Base-by-base conservation (phyloP, 306 rosid genomes). In the Corylus americana region DNA sequence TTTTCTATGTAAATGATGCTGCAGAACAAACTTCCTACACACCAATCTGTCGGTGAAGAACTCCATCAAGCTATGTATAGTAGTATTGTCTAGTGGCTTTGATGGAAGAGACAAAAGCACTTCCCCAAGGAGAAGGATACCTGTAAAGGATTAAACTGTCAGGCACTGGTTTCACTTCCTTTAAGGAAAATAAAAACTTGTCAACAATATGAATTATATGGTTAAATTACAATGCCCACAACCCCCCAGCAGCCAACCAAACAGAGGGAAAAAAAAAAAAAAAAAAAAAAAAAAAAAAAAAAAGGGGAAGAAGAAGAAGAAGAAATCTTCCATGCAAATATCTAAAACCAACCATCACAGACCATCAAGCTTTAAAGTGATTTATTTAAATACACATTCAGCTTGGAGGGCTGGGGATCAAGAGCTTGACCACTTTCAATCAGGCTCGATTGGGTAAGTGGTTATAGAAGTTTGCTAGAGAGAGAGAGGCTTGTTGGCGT, bases 21-120 rank as follows among this genome's bases (percentile, higher is more conserved):
- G 54, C 57, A 78, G 58, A 83, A 76, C 25, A 58, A 67, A 83
- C 80, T 67, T 78, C 73, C 73, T 79, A 85, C 98, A 78, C 87
- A 95, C 98, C 96, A 95, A 83, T 89, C 96, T 91, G 74, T 91
- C 92, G 68, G 88, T 86, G 85, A 95, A 95, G 90, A 95, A 95
- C 37, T 55, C 87, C 63, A 87, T 92, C 91, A 95, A 88, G 83
- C 90, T 92, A 77, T 90, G 93, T 68, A 91, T 81, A 27, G 94
- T 91, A 49, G 83, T 86, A 80, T 27, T 81, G 74, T 74, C 81
- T 48, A 95, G 90, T 48, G 92, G 91, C 87, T 91, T 95, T 75
- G 91, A 86, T 74, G 78, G 76, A 66, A 90, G 84, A 62, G 83
- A 69, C 22, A 83, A 71, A 68, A 95, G 92, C 79, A 95, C 85